Base-by-base conservation (phyloP, 225 moss, liverwort and hornwort genomes). In the Sphagnum contortum region DNA sequence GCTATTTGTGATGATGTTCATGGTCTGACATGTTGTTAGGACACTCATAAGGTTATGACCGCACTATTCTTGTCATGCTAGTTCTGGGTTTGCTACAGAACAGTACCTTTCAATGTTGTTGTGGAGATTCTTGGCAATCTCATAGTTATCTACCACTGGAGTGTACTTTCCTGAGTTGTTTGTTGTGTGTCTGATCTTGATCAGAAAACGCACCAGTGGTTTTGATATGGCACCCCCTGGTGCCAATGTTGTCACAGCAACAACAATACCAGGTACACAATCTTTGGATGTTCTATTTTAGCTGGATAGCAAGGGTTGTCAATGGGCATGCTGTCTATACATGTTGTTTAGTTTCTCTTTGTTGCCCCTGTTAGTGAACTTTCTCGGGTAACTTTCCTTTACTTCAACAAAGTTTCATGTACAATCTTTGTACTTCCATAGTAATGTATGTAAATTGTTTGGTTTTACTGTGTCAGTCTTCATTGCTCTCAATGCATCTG, bases 161-260 rank as follows among this genome's bases (percentile, higher is more conserved):
- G 29, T 29, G 29, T 29, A 29, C 29, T 29, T 29, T 29, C 29
- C 29, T 29, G 29, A 29, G 29, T 29, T 29, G 29, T 29, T 29
- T 29, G 29, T 29, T 29, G 29, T 29, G 29, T 6, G 63, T 74
- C 48, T 65, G 9, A 59, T 0, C 65, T 71, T 60, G 46, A 44
- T 45, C 82, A 79, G 79, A 64, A 95, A 89, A 72, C 83, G 92
- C 65, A 88, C 95, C 8, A 95, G 92, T 78, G 96, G 96, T 68
- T 96, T 96, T 72, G 96, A 96, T 75, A 96, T 96, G 92, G 90
- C 87, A 48, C 95, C 95, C 8, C 95, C 88, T 48, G 92, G 92
- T 68, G 95, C 95, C 14, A 76, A 88, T 8, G 92, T 66, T 48
- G 88, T 90, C 48, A 72, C 92, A 4, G 89, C 89, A 71, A 92